These are phyloP conservation scores for Sarocladium oryzae DNA, from an alignment of 2,329 filamentous ascomycete species.

Conservation along the genomic window DNA sequence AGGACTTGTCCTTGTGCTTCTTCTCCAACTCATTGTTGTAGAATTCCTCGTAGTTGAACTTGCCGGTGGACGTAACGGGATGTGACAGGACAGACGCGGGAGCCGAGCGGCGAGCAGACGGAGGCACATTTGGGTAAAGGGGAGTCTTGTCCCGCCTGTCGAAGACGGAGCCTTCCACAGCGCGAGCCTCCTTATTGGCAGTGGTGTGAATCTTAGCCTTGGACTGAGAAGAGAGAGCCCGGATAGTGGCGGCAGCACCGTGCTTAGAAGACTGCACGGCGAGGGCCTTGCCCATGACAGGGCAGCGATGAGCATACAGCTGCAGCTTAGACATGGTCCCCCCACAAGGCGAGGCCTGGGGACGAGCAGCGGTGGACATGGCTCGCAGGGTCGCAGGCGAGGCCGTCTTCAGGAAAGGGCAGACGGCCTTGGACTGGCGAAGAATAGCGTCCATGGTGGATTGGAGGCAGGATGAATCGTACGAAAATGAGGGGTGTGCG, in stretches of 20 bases:
- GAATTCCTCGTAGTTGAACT: constrained; percentile 88
- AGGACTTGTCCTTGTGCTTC: constrained; percentile 99
- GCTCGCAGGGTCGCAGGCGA: constrained; percentile 87
- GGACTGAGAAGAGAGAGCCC: constrained; percentile 43
- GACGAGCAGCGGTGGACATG: constrained; percentile 67
- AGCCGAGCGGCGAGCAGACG: constrained; percentile 13
- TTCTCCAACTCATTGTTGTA: constrained; percentile 87
- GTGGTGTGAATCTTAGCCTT: constrained; percentile 77
- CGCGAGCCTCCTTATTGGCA: constrained; percentile 67
- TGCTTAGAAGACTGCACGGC: constrained; percentile 69
- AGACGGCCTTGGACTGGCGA: constrained; percentile 93
- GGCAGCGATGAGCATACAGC: constrained; percentile 88
- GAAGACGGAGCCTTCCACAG: constrained; percentile 57
- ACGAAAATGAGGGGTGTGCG: not conserved
- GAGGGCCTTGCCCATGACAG: constrained; percentile 97
- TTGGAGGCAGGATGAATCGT: not conserved
- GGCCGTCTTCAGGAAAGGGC: constrained; percentile 93
- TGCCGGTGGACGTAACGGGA: constrained; percentile 34
- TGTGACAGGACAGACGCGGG: constrained; percentile 16
- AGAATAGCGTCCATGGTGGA: constrained; percentile 81
- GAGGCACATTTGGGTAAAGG: not conserved
- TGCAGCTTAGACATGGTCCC: constrained; percentile 97
- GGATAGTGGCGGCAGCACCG: constrained; percentile 41
- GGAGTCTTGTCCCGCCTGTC: constrained; percentile 37
- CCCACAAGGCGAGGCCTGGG: constrained; percentile 60